Evolutionary conservation across 2,329 filamentous ascomycete genomes (phyloP).

Genomic region (Arthroderma uncinatum): DNA sequence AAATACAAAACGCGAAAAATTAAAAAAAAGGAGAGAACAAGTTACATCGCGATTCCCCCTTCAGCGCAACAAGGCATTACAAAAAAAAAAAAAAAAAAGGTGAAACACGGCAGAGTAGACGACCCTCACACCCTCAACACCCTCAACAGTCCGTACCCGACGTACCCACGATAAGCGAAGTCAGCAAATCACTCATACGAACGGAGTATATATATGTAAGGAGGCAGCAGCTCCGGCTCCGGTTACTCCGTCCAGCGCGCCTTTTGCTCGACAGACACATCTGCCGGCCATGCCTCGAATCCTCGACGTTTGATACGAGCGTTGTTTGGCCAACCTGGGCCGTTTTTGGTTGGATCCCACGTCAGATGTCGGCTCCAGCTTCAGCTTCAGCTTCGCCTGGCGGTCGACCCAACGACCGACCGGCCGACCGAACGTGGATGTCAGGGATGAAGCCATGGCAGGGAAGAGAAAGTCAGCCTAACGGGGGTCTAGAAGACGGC

Average conservation of each 20-base stretch:
- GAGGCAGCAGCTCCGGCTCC: not conserved
- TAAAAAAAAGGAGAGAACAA: not conserved
- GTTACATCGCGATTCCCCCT: not conserved
- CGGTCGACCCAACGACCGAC: not conserved
- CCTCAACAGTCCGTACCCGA: too few species aligned
- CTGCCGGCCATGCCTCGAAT: too few species aligned
- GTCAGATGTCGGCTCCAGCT: too few species aligned
- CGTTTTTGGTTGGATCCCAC: not conserved
- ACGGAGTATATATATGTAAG: not conserved
- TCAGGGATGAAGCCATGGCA: not conserved
- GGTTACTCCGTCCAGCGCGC: not conserved
- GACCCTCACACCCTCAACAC: not conserved
- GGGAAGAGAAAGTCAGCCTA: not conserved
- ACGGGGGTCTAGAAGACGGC: not conserved
- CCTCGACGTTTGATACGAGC: too few species aligned
- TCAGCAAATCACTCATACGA: too few species aligned
- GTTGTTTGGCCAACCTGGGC: too few species aligned
- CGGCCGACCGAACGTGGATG: not conserved
- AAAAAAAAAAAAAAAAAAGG: not conserved
- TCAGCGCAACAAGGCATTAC: not conserved
- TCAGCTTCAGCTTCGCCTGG: not conserved
- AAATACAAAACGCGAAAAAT: not conserved
- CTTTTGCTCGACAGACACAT: not conserved
- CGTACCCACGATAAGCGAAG: too few species aligned
- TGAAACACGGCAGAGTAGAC: not conserved